Conservation (phyloP, 345 rosid genomes). For the Diplotaxis tenuifolia region DNA sequence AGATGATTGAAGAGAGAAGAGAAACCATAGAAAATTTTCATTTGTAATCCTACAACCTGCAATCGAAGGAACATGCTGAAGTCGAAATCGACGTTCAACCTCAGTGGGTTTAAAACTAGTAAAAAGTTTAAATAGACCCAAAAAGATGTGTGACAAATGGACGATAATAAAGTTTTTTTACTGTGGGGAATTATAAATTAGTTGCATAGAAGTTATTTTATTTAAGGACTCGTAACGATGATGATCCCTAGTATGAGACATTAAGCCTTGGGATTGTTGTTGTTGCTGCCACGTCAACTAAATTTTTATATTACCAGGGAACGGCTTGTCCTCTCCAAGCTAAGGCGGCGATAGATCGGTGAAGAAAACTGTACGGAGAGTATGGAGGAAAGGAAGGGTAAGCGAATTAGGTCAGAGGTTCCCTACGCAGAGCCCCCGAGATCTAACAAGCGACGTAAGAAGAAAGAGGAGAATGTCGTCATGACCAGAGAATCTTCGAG, state of each 20-base stretch:
- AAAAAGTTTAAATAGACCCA: no score
- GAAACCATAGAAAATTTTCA: no score
- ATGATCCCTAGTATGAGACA: not conserved
- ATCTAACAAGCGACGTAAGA: constrained; percentile 12
- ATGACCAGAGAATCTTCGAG: not conserved
- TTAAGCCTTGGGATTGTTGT: not conserved
- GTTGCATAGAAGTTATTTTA: not conserved
- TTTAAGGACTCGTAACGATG: not conserved
- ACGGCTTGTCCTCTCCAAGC: not conserved
- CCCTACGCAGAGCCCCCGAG: not conserved
- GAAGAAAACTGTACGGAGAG: no score
- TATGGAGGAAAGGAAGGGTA: constrained; percentile 14
- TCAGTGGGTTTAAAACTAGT: no score
- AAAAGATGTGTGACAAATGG: no score
- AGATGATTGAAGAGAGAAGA: no score
- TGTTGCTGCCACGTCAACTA: not conserved
- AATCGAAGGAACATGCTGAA: no score
- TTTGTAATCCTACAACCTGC: no score
- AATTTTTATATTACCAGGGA: not conserved
- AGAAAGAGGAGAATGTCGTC: not conserved
- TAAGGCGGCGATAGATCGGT: not conserved
- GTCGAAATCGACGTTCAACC: no score
- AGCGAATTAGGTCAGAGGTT: constrained; percentile 9
- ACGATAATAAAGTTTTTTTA: no score
- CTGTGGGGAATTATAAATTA: no score